Evolutionary conservation across 768 basidiomycete species (phyloP), one percentile per base, ranked within the genome.

Genomic region (Kondoa subrosea): DNA sequence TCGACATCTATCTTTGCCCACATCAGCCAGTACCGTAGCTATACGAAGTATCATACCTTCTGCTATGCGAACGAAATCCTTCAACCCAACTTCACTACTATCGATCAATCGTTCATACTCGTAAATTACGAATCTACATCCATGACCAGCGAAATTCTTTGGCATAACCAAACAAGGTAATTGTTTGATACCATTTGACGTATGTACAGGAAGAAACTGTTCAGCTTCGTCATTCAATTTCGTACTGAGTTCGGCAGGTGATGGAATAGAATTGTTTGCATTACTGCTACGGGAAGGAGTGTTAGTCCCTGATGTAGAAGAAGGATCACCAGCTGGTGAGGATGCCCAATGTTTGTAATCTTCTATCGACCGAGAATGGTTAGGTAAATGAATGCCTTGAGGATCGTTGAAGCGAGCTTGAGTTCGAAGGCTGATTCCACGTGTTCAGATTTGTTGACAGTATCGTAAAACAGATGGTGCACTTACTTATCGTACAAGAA

Each of bases 331-430:
- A 8, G 40, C 40, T 50, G 40, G 40, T 50, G 40, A 50, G 21
- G 40, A 8, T 8, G 40, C 40, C 87, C 91, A 92, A 67, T 84
- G 80, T 68, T 87, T 80, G 75, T 85, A 93, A 3, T 87, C 85
- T 74, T 86, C 83, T 4, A 91, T 85, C 26, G 89, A 87, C 4
- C 80, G 79, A 0, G 88, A 83, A 72, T 89, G 83, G 0, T 88
- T 89, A 74, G 89, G 91, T 27, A 93, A 78, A 0, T 90, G 91
- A 69, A 89, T 85, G 75, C 88, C 86, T 27, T 85, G 78, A 2
- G 91, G 92, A 72, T 96, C 92, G 77, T 96, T 89, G 74, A 96
- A 96, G 15, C 92, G 84, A 50, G 83, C 83, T 77, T 91, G 89
- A 71, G 85, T 85, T 72, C 82, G 80, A 31, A 93, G 82, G 0